Conservation (phyloP, 2,329 filamentous ascomycete species). For the Fonsecaea pedrosoi region DNA sequence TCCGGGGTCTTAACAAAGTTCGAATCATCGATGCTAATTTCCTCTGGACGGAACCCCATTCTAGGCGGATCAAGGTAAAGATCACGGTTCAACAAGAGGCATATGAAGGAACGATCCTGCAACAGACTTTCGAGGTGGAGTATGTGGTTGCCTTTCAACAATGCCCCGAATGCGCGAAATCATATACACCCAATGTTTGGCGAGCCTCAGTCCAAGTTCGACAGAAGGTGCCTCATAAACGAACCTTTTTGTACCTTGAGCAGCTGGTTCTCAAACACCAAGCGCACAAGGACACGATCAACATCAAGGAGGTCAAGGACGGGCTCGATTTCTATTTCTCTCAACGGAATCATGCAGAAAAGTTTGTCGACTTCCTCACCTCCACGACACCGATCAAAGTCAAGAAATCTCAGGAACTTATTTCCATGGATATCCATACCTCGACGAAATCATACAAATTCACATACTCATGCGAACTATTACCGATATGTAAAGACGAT, state of each 20-base stretch:
- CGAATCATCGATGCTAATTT: conserved; percentile 95
- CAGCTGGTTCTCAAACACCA: conserved; percentile 95
- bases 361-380: conserved; percentile 87
- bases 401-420: conserved; percentile 90
- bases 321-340: conserved; percentile 96
- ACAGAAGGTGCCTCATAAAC: conserved; percentile 96
- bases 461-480: conserved; percentile 83
- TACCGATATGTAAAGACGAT: conserved; percentile 97
- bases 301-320: conserved; percentile 96
- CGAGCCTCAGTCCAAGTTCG: conserved; percentile 90
- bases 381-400: conserved; percentile 78
- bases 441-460: conserved; percentile 94
- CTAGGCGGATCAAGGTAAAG: conserved; percentile 88
- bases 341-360: conserved; percentile 86
- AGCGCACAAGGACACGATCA: conserved; percentile 91
- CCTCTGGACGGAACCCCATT: conserved; percentile 98
- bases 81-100: conserved; percentile 84
- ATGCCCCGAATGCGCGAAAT: conserved; percentile 93
- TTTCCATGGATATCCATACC: conserved; percentile 91
- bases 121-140: conserved; percentile 94
- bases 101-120: conserved; percentile 72
- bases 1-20: conserved; percentile 85
- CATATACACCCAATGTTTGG: conserved; percentile 96
- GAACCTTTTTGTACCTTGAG: conserved; percentile 82
- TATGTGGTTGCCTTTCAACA: conserved; percentile 91